Percentiles rank a stretch among this genome's conserved stretches.
These are phyloP conservation scores for Casuarina cunninghamiana DNA, from an alignment of 306 rosid species.

Conservation along the genomic window DNA sequence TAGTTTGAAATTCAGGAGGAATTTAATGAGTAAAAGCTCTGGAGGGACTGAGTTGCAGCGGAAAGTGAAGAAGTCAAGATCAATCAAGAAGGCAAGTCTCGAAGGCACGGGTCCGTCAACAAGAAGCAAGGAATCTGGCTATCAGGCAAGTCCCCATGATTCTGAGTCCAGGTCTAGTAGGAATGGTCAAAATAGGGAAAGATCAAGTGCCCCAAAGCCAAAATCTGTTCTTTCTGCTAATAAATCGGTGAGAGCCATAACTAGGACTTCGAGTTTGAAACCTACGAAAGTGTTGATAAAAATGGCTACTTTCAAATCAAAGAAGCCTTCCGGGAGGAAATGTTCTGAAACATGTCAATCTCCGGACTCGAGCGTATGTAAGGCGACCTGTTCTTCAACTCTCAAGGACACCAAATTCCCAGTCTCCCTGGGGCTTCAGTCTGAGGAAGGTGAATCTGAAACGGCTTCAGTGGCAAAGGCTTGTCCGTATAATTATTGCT, in stretches of 20 bases:
- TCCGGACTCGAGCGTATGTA: slow-evolving; percentile 47
- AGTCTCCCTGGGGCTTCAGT: slow-evolving; percentile 33
- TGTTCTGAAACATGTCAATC: slow-evolving; percentile 24
- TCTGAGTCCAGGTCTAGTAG: slow-evolving; percentile 37
- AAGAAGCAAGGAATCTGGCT: slow-evolving; percentile 11
- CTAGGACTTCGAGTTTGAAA: slow-evolving; percentile 57
- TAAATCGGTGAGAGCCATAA: slow-evolving; percentile 40
- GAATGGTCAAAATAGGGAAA: slow-evolving; percentile 21
- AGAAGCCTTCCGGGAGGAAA: slow-evolving; percentile 32
- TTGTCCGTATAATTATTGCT: slow-evolving; percentile 77
- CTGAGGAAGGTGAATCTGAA: slow-evolving; percentile 48
- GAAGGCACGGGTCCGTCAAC: slow-evolving; percentile 30
- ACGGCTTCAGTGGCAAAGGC: slow-evolving; percentile 37
- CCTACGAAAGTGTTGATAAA: slow-evolving; percentile 54
- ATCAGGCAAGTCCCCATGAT: slow-evolving; percentile 28
- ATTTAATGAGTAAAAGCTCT: slow-evolving; percentile 43
- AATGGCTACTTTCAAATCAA: slow-evolving; percentile 47
- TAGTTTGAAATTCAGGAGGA: slow-evolving; percentile 56
- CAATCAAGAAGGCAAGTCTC: slow-evolving; percentile 31
- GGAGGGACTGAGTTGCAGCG: slow-evolving; percentile 49
- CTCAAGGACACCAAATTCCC: slow-evolving; percentile 72
- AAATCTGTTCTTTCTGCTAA: slow-evolving; percentile 32
- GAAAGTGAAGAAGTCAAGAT: slow-evolving; percentile 44
- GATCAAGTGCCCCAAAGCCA: slow-evolving; percentile 23
- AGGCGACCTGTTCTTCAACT: slow-evolving; percentile 74